Conservation (phyloP, 1,284 basidiomycete genomes). For the Sporisorium iseilematis-ciliati region DNA sequence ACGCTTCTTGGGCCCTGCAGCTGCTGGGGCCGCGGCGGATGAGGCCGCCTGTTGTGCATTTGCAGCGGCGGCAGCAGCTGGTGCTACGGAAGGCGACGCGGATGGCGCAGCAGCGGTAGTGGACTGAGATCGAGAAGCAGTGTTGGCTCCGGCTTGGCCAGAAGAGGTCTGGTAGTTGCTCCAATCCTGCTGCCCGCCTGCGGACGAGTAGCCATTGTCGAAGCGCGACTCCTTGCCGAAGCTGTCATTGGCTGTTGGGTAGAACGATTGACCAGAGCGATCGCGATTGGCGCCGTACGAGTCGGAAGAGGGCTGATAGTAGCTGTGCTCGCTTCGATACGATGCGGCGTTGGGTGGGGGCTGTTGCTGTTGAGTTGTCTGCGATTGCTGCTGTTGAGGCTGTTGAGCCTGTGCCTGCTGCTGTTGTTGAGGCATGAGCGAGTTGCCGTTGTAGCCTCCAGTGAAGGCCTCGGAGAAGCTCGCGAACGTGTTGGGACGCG, state of each 20-base stretch:
- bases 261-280: conserved; percentile 32
- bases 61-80: conserved; percentile 15
- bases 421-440: conserved; percentile 33
- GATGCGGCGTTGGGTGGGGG: conserved; percentile 39
- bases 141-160: conserved; percentile 3
- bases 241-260: conserved; percentile 21
- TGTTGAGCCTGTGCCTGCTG: conserved; percentile 30
- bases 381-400: conserved; percentile 17
- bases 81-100: conserved; percentile 17
- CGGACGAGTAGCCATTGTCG: conserved; percentile 36
- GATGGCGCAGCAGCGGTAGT: conserved; percentile 19
- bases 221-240: conserved; percentile 33
- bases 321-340: conserved; percentile 42
- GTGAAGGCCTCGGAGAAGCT: conserved; percentile 45
- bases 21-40: conserved; percentile 8
- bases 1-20: conserved; percentile 35
- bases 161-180: conserved; percentile 38
- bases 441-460: conserved; percentile 38
- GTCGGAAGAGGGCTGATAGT: conserved; percentile 45
- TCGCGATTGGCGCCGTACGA: conserved; percentile 37
- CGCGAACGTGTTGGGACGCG: conserved; percentile 44
- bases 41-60: conserved; percentile 8
- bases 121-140: conserved; percentile 31
- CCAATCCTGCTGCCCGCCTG: conserved; percentile 40
- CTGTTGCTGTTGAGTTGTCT: conserved; percentile 23